Evolutionary conservation across 2,329 filamentous ascomycete species (phyloP), one percentile per base, ranked within the genome.

Genomic region (Neophaeococcomyces aloes): DNA sequence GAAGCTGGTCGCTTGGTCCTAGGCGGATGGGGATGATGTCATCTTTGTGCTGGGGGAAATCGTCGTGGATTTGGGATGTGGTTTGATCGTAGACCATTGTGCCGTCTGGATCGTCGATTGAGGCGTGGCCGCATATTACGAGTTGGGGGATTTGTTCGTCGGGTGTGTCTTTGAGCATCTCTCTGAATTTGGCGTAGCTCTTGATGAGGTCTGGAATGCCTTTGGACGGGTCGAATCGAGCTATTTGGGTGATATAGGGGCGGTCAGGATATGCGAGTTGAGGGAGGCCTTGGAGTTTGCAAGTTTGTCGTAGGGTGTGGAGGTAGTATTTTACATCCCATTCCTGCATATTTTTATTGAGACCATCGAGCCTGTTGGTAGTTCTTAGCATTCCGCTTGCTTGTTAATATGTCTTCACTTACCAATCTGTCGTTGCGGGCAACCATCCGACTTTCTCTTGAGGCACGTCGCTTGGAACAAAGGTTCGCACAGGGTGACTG

Each of bases 141-240:
- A 91, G 74, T 58, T 89, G 85, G 0, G 83, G 83, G 2, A 72
- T 66, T 15, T 76, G 66, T 2, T 71, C 61, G 2, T 70, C 53
- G 0, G 59, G 57, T 27, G 66, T 65, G 10, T 70, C 62, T 45
- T 74, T 67, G 42, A 79, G 70, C 39, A 79, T 74, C 5, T 71
- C 68, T 34, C 80, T 75, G 58, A 89, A 82, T 55, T 82, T 77
- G 31, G 79, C 81, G 50, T 88, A 91, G 1, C 81, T 75, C 49
- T 83, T 77, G 45, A 91, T 74, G 6, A 87, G 81, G 40, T 84
- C 81, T 0, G 81, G 77, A 32, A 89, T 86, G 7, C 85, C 85
- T 64, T 89, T 91, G 36, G 83, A 78, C 0, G 85, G 85, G 53
- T 91, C 85, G 58, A 91, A 91, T 15, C 85, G 80, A 1, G 85